Base-by-base conservation (phyloP, 2,329 filamentous ascomycete species). In the Kalaharituber pfeilii region DNA sequence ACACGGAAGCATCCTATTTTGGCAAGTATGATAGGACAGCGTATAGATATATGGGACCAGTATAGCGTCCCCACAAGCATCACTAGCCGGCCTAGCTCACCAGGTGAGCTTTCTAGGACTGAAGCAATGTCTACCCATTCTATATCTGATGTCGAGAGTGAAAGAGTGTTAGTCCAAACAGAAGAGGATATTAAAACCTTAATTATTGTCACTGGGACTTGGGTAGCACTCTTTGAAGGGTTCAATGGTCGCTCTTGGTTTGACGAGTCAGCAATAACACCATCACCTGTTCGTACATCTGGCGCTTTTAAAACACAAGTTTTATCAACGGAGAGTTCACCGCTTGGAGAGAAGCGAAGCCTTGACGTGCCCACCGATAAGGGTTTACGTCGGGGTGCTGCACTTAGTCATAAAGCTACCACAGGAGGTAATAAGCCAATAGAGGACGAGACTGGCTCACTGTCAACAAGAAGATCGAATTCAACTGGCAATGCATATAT, bases 1-100 rank as follows among this genome's bases (percentile, higher is more conserved):
- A 77, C 76, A 7, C 73, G 82, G 29, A 77, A 81, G 11, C 84
- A 89, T 64, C 84, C 85, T 3, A 77, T 88, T 63, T 75, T 88
- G 68, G 84, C 82, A 0, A 78, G 75, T 1, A 71, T 89, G 45
- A 80, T 76, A 2, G 73, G 74, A 11, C 72, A 73, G 3, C 76
- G 74, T 11, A 75, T 89, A 27, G 79, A 85, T 50, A 76, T 89
- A 49, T 76, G 79, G 56, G 80, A 88, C 60, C 73, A 72, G 2
- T 88, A 86, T 65, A 67, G 65, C 9, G 66, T 73, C 51, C 71
- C 72, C n/a, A 65, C 66, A 5, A 64, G 56, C 25, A 28, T 22
- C 24, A 58, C 57, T 15, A 28, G 47, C 26, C 53, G 57, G n/a
- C 36, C 52, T 15, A 33, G 49, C 49, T 59, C 58, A 24, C 59